Base-by-base conservation (phyloP, 108 stramenopile genomes). In the Aurantiochytrium sp. region DNA sequence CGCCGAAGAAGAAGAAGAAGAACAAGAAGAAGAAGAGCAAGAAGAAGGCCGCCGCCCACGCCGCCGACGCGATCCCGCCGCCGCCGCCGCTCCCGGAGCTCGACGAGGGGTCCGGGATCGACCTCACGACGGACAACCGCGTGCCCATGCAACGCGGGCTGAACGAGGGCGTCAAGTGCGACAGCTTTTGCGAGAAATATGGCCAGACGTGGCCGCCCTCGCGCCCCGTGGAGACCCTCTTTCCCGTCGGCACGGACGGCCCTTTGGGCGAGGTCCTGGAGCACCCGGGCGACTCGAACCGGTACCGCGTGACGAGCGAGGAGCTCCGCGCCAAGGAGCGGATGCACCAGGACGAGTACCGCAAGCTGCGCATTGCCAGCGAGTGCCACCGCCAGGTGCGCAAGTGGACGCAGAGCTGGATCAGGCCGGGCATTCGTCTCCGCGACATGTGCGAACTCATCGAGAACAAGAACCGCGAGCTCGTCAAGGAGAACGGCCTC, bases 201-300 rank as follows among this genome's bases (percentile, higher is more conserved):
- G 99, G 99, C n/a, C 99, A 99, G 92, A 98, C 99, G 0, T 94
- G 97, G 34, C 97, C 97, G 30, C 99, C 99, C 8, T 93, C 98
- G 54, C 96, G 97, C 54, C 97, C 97, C 2, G 91, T 93, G 48
- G 4, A 6, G 19, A 2, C 54, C 37, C 90, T 90, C 19, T 55
- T 86, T 37, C 6, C 30, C 1, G n/a, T 85, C 19, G 55, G 37
- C 32, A 50, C 73, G 37, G 52, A 55, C n/a, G 97, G 94, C 89
- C 99, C 98, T 8, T 68, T 87, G 10, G 99, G 98, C 2, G 97
- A 99, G 91, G 96, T 98, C 65, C 93, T 94, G 88, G 90, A 89
- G 17, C 95, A 98, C 86, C 94, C 95, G n/a, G 91, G 94, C 41
- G 95, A 96, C 81, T 92, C 92, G 68, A 96, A 98, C 89, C 68